Base-by-base conservation (phyloP, 345 rosid genomes). In the Aquilaria yunnanensis region DNA sequence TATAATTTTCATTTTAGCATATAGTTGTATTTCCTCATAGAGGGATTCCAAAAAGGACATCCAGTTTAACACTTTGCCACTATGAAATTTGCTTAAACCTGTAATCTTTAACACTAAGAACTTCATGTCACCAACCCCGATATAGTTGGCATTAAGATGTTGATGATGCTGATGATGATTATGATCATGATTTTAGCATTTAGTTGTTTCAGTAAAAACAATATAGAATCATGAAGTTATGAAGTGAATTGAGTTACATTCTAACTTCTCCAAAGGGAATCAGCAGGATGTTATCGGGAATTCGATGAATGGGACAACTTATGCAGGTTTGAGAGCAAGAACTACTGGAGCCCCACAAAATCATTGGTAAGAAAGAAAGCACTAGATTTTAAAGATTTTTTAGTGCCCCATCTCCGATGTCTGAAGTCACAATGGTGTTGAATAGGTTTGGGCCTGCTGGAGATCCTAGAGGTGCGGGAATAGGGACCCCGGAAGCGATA, bases 311-410 rank as follows among this genome's bases (percentile, higher is more conserved):
- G 97, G 99, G 6, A 94, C 99, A 31, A 90, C 96, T 10, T 94
- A 94, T 72, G 96, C 96, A 53, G 99, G 99, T 67, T 60, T 90
- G 60, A 84, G 99, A 82, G 96, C 91, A 67, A 76, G 99, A 72
- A 94, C 99, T 52, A 94, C 97, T 0, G 99, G 99, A 61, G 99
- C 97, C 57, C 99, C 97, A 9, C 99, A 94, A 81, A 90, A 94
- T 75, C 99, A 94, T 69, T 94, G 99, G 98, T 93, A 64, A 45
- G 78, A 65, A 12, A 5, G 34, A 14, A 30, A 1, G n/a, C 46
- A 49, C 9, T n/a, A 46, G 23, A 14, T 32, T 32, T 10, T 37
- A 32, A n/a, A 9, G 37, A 16, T 0, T 43, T 4, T 3, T 16
- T 11, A 12, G 34, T 33, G 45, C 47, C 51, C 2, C 30, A 23